A percentile compares a stretch with the other conserved stretches of the same genome.
These are phyloP conservation scores for Paraconiothyrium brasiliense DNA, from an alignment of 2,329 filamentous ascomycete genomes.

Conservation along the genomic window DNA sequence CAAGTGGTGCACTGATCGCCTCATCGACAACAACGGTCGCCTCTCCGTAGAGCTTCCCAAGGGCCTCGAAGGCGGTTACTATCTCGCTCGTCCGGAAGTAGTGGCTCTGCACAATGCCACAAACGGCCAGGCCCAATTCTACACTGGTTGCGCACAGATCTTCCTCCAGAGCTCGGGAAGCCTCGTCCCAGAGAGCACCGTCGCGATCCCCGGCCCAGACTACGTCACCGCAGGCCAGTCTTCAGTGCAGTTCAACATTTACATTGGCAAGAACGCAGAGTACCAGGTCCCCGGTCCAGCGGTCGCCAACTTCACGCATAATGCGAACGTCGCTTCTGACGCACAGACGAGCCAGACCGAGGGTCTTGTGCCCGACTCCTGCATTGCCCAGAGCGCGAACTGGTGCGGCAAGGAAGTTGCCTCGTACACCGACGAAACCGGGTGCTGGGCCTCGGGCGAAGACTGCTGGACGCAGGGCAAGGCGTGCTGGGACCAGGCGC, in stretches of 20 bases:
- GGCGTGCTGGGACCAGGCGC: constrained; percentile 67
- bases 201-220: constrained; percentile 68
- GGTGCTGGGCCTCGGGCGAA: constrained; percentile 65
- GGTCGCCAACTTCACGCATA: constrained; percentile 58
- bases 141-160: constrained; percentile 76
- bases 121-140: constrained; percentile 71
- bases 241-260: constrained; percentile 73
- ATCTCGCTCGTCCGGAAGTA: constrained; percentile 76
- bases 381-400: constrained; percentile 70
- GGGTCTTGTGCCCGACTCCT: constrained; percentile 13
- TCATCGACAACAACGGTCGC: constrained; percentile 71
- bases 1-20: constrained; percentile 75
- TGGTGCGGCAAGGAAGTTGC: constrained; percentile 74
- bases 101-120: constrained; percentile 73
- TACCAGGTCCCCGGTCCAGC: constrained; percentile 65
- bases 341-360: constrained; percentile 44
- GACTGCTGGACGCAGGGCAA: constrained; percentile 65
- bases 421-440: constrained; percentile 62
- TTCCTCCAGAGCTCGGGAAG: constrained; percentile 64
- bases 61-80: constrained; percentile 71
- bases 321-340: constrained; percentile 25
- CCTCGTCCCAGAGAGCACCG: constrained; percentile 59
- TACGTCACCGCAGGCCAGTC: constrained; percentile 65
- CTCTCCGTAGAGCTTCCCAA: constrained; percentile 70
- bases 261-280: constrained; percentile 55